Conservation (phyloP, 1,139 yeast genomes). For the Yamadazyma atlantica region DNA sequence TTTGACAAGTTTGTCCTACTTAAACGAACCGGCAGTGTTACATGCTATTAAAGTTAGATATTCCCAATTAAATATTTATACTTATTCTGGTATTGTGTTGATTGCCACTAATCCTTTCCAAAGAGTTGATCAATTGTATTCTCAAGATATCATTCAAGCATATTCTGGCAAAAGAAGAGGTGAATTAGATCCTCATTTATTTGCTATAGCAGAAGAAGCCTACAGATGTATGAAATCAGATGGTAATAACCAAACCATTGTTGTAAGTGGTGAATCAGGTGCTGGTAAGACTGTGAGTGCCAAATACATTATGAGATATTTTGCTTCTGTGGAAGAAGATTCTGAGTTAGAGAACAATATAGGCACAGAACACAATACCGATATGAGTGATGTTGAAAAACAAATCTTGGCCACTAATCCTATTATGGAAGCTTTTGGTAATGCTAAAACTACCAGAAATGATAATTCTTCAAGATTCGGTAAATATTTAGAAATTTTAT, state of each 20-base stretch:
- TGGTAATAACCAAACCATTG: slow-evolving; percentile 86
- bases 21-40: slow-evolving; percentile 94
- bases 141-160: slow-evolving; percentile 89
- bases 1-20: slow-evolving; percentile 83
- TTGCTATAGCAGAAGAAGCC: slow-evolving; percentile 99
- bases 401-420: slow-evolving; percentile 97
- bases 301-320: slow-evolving; percentile 94
- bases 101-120: slow-evolving; percentile 97
- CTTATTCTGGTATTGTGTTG: slow-evolving; percentile 94
- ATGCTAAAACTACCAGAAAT: slow-evolving; percentile 95
- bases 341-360: slow-evolving; percentile 35
- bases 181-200: slow-evolving; percentile 93
- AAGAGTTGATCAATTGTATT: slow-evolving; percentile 84
- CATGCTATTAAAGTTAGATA: slow-evolving; percentile 92
- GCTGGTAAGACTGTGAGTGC: slow-evolving; percentile 99
- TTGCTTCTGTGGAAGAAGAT: slow-evolving; percentile 87
- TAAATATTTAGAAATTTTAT: slow-evolving; percentile 88
- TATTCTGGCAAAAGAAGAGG: slow-evolving; percentile 92
- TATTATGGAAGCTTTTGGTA: slow-evolving; percentile 98
- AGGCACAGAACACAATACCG: slow-evolving; percentile 53
- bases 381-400: slow-evolving; percentile 89
- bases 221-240: slow-evolving; percentile 91
- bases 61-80: slow-evolving; percentile 84
- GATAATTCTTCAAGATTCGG: slow-evolving; percentile 98
- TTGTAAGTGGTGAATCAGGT: slow-evolving; percentile 97